Evolutionary conservation across 208 protist genomes (phyloP).

Genomic region (Vickermania spadyakhi): DNA sequence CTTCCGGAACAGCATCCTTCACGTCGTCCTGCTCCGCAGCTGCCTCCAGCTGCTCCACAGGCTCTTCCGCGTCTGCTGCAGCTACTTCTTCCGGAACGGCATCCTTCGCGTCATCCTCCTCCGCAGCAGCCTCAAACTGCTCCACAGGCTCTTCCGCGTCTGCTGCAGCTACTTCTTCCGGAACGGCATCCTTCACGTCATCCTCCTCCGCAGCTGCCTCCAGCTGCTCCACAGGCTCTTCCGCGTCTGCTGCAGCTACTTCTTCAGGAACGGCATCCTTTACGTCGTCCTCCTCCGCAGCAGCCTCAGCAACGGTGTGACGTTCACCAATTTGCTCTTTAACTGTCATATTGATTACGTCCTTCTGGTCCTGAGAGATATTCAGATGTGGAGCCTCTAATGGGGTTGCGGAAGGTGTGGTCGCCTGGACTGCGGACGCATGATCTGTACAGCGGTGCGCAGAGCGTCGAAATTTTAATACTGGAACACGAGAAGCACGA

Average conservation of each 20-base stretch:
- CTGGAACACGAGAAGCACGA: too few species aligned
- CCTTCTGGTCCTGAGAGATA: too few species aligned
- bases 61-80: constrained; percentile 11
- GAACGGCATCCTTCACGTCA: constrained; percentile 4
- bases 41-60: constrained; percentile 15
- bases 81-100: constrained; percentile 3
- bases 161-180: constrained; percentile 9
- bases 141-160: constrained; percentile 5
- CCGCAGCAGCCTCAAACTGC: constrained; percentile 8
- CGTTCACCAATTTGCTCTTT: too few species aligned
- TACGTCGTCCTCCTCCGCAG: constrained; percentile 1
- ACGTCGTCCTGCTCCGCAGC: background rate
- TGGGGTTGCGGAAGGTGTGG: too few species aligned
- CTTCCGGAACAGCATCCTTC: background rate
- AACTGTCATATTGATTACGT: too few species aligned
- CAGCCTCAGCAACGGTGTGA: too few species aligned
- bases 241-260: constrained; percentile 12
- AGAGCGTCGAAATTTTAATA: too few species aligned
- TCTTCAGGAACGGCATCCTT: constrained; percentile 4
- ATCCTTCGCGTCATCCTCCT: constrained; percentile 7
- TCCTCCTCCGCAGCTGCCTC: constrained; percentile 1
- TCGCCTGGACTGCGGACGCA: too few species aligned
- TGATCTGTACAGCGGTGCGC: too few species aligned
- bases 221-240: constrained; percentile 8
- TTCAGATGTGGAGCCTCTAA: too few species aligned